Conservation (phyloP, 2,329 filamentous ascomycete species). For the Calonectria henricotiae region DNA sequence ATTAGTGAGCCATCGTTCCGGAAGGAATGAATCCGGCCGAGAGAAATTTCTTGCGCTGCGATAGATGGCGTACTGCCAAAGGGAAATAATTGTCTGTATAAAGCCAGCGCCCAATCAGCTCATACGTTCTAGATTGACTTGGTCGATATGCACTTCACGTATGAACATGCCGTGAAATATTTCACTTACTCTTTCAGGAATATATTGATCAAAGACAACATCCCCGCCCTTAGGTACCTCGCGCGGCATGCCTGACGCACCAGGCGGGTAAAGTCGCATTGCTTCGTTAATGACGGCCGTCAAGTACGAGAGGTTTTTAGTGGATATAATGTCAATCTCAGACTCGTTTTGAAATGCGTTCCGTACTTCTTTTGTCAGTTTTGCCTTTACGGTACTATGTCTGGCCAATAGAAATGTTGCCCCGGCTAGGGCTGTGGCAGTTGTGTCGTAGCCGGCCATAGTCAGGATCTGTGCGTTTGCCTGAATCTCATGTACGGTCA, state of each 20-base stretch:
- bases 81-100: slow-evolving; percentile 1
- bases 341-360: not conserved
- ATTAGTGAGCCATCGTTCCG: slow-evolving; percentile 1
- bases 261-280: slow-evolving; percentile 4
- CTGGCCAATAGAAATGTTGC: slow-evolving; percentile 6
- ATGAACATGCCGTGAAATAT: not conserved
- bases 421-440: not conserved
- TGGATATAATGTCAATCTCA: slow-evolving; percentile 1
- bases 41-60: slow-evolving; percentile 11
- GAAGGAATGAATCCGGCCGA: not conserved
- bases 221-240: slow-evolving; percentile 5
- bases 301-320: not conserved
- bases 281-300: slow-evolving; percentile 13
- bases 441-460: slow-evolving; percentile 11
- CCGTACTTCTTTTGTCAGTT: not conserved
- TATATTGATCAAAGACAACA: not conserved
- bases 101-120: not conserved
- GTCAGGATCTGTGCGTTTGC: slow-evolving; percentile 2
- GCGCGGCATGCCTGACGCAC: slow-evolving; percentile 7
- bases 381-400: not conserved
- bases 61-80: slow-evolving; percentile 18
- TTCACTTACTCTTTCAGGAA: not conserved
- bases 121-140: not conserved
- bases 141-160: not conserved
- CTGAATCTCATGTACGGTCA: slow-evolving; percentile 4